Base-by-base conservation (phyloP, 352 stramenopile genomes). In the Phytophthora pinifolia region DNA sequence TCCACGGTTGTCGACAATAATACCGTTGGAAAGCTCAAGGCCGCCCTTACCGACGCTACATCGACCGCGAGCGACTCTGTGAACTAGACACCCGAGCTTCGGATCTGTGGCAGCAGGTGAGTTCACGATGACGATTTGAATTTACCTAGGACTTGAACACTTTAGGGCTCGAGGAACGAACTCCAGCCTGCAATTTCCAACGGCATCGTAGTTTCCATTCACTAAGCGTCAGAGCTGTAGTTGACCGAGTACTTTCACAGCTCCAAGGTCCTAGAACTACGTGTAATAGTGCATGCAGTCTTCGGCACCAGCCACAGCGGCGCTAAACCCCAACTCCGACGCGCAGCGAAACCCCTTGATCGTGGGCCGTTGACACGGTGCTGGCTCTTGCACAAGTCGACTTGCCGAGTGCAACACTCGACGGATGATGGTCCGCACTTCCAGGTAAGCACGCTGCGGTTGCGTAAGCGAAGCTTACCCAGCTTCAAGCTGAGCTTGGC, bases 1-100 rank as follows among this genome's bases (percentile, higher is more conserved):
- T 6, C 46, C 14, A 61, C 52, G 9, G 37, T 63, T 27, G 22
- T 27, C 1, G 53, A 63, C 29, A 59, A 48, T 4, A 22, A 41
- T 9, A 59, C 34, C 8, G 53, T 63, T 8, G 46, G 13, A 6
- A 58, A 59, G 29, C 46, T 67, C 5, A 54, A 59, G 31, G 35
- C 46, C 17, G 59, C 53, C 2, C 22, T 66, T 2, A 20, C 43
- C 15, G 51, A 37, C n/a, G 18, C 32, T 4, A 33, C 42, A 17
- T 41, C 18, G 15, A 39, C 47, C 9, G 4, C 14, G 4, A 9
- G 42, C 27, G 7, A 44, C 47, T 13, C 12, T 42, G 22, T 4
- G 4, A 4, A 27, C 22, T 27, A 27, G 6, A 27, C 22, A 27
- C 22, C 22, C 22, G 22, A 27, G 22, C 4, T 4, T 27, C 22